Evolutionary conservation across 1,284 basidiomycete species (phyloP), one percentile per base, ranked within the genome.

Genomic region (Ganoderma meredithae): DNA sequence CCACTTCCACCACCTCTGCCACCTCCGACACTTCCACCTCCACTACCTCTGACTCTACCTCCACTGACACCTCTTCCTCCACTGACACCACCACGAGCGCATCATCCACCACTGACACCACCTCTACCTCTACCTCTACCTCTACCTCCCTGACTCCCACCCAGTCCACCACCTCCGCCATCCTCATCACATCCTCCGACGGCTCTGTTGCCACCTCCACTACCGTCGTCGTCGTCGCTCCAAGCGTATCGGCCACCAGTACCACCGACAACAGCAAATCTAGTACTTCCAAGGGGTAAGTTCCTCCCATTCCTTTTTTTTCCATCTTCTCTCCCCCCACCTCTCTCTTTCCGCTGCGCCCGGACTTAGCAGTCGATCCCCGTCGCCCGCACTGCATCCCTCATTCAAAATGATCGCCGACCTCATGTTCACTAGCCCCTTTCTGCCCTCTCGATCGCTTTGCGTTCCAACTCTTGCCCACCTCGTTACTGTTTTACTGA

Each of bases 21-120:
- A 66, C 74, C 1, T 63, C 67, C 19, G 60, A 74, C 2, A 56
- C 73, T 19, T 58, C 74, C 17, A 67, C 70, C 5, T 67, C 71
- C 13, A 71, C 70, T 22, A 64, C 63, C n/a, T 22, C 75, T 8
- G 65, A 75, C 0, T 31, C 27, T 31, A 58, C 73, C 4, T 56
- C 65, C 53, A 60, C 66, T 66, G 3, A 56, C 31, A 27, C 73
- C 15, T 53, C 66, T 9, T 25, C 69, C 10, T 53, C 68, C 43
- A 60, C 70, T n/a, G 17, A 66, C 33, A 60, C 66, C 13, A 33
- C 62, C 36, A 60, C 69, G 15, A 47, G 69, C 36, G 61, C 69
- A 7, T 44, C 73, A 8, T 53, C 61, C 27, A 52, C 56, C 9
- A 64, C 67, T 17, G 15, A 68, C 7, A 52, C 72, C 12, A 41